A percentile compares a stretch with the other conserved stretches of the same genome.
Conservation (phyloP, 768 basidiomycete genomes). For the Lactifluus hygrophoroides region DNA sequence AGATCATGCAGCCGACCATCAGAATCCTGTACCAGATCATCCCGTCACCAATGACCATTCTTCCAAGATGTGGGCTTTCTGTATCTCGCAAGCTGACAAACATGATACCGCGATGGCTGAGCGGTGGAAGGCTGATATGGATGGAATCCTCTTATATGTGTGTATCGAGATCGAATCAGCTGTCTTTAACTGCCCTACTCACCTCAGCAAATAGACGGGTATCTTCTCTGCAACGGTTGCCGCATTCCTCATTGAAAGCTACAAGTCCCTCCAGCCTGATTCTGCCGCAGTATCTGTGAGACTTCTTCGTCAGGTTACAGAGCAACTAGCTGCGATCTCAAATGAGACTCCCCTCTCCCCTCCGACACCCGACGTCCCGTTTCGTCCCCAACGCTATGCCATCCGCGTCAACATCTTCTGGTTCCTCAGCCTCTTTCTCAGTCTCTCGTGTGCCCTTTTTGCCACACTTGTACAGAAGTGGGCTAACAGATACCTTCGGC, state of each 20-base stretch:
- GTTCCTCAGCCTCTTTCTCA: slow-evolving; percentile 9
- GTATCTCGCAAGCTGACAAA: background rate
- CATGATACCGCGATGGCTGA: background rate
- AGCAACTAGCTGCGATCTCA: background rate
- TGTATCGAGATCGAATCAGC: background rate
- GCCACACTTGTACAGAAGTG: slow-evolving; percentile 4
- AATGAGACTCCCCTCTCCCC: background rate
- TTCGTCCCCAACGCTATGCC: background rate
- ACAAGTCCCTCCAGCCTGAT: slow-evolving; percentile 8
- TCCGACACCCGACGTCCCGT: background rate
- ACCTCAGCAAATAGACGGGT: background rate
- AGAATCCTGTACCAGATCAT: background rate
- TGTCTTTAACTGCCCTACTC: background rate
- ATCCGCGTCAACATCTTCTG: slow-evolving; percentile 9
- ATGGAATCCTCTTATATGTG: slow-evolving; percentile 8
- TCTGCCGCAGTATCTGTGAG: background rate
- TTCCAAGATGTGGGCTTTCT: slow-evolving; percentile 1
- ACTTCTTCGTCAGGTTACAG: background rate
- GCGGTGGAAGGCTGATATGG: slow-evolving; percentile 1
- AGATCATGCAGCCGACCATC: too few species aligned
- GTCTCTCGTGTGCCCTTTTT: background rate
- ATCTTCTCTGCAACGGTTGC: slow-evolving; percentile 9
- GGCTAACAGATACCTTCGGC: slow-evolving; percentile 3
- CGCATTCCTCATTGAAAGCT: slow-evolving; percentile 11
- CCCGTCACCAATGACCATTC: background rate